These are phyloP conservation scores for Neopestalotiopsis clavispora DNA, from an alignment of 2,329 filamentous ascomycete species.

Conservation along the genomic window DNA sequence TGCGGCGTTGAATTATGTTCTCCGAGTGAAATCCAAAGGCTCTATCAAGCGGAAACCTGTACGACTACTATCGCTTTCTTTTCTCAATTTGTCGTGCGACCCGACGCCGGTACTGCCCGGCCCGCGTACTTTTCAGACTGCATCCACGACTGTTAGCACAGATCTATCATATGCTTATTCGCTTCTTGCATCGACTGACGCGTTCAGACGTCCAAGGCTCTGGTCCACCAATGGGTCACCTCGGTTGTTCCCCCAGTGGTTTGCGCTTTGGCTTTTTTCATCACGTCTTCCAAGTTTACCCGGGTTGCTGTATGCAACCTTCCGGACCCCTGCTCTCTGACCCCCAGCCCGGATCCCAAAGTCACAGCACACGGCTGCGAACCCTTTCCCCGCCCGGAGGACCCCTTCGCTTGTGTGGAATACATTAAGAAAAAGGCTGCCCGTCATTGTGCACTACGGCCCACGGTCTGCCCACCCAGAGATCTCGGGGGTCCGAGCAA, in stretches of 20 bases:
- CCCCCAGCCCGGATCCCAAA: neutral
- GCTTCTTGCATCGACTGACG: neutral
- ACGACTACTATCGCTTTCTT: neutral
- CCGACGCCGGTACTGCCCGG: neutral
- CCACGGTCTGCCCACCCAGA: neutral
- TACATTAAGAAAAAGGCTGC: neutral
- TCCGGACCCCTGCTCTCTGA: neutral
- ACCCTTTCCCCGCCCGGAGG: neutral
- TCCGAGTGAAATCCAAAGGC: no score
- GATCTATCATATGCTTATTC: neutral
- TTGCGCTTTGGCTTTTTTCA: neutral
- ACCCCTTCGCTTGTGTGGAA: neutral
- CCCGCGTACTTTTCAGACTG: neutral
- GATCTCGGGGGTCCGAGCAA: neutral
- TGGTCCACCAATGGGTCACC: neutral
- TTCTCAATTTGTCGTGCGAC: neutral
- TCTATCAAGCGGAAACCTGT: neutral
- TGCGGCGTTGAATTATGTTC: no score
- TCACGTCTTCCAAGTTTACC: neutral
- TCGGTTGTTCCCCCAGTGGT: neutral
- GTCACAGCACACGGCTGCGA: neutral
- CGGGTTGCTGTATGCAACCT: neutral
- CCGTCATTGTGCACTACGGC: neutral
- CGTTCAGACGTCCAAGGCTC: neutral
- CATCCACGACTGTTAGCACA: neutral